Evolutionary conservation across 2,329 filamentous ascomycete genomes (phyloP).

Genomic region (Ascochyta viciae-villosae): DNA sequence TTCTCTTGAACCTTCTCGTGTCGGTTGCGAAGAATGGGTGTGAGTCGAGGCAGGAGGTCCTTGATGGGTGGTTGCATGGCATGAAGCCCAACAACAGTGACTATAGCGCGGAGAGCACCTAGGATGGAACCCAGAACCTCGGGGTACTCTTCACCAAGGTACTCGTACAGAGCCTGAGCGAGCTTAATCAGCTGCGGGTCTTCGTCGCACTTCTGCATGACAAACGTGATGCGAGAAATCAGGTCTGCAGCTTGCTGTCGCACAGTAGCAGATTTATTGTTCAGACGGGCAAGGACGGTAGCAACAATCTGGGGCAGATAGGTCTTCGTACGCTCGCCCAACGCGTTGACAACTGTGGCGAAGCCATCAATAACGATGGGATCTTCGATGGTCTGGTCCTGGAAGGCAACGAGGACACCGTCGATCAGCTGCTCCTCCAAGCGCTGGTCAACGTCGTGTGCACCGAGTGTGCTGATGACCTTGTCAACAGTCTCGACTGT

Average conservation of each 20-base stretch:
- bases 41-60: constrained; percentile 91
- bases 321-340: constrained; percentile 92
- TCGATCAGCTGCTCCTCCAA: constrained; percentile 94
- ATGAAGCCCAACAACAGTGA: constrained; percentile 96
- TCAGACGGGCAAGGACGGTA: constrained; percentile 93
- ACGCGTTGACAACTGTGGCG: constrained; percentile 93
- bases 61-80: constrained; percentile 99
- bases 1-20: constrained; percentile 99
- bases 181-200: constrained; percentile 96
- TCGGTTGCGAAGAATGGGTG: constrained; percentile 96
- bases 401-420: constrained; percentile 93
- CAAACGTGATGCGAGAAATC: constrained; percentile 95
- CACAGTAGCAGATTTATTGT: constrained; percentile 97
- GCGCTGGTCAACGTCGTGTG: constrained; percentile 90
- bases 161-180: constrained; percentile 94
- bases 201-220: constrained; percentile 98
- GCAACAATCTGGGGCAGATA: constrained; percentile 97
- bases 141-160: constrained; percentile 97
- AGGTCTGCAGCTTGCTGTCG: constrained; percentile 96
- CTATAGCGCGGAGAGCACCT: constrained; percentile 91
- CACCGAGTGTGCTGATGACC: constrained; percentile 88
- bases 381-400: constrained; percentile 97
- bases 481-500: constrained; percentile 98
- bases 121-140: constrained; percentile 97
- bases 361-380: constrained; percentile 97